Conservation (phyloP, 2,329 filamentous ascomycete genomes). For the Lecanicillium sp. region DNA sequence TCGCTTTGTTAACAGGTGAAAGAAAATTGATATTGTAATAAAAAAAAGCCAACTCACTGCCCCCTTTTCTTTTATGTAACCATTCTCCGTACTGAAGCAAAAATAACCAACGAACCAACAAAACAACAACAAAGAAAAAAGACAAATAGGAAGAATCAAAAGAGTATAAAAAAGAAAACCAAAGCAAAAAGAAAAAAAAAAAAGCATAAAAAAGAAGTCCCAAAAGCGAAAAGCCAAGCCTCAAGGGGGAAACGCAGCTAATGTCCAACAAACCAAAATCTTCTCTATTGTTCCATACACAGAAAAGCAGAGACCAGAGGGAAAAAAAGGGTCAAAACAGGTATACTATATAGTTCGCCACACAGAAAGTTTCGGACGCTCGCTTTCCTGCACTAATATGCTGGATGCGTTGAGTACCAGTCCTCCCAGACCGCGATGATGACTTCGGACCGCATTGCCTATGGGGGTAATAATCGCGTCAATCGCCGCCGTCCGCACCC, state of each 20-base stretch:
- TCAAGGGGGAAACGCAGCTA: not conserved
- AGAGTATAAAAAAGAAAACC: not conserved
- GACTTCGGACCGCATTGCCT: too few species aligned
- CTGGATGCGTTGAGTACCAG: too few species aligned
- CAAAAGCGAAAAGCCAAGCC: not conserved
- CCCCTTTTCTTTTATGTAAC: slow-evolving; percentile 14
- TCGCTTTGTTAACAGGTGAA: not conserved
- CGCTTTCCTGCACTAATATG: too few species aligned
- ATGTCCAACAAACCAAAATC: not conserved
- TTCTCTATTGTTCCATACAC: too few species aligned
- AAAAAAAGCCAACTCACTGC: not conserved
- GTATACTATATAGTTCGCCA: too few species aligned
- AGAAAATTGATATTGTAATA: not conserved
- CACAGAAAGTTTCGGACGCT: too few species aligned
- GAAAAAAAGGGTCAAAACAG: too few species aligned
- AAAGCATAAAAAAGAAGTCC: not conserved
- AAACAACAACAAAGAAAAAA: not conserved
- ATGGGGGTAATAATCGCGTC: too few species aligned
- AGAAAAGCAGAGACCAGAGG: too few species aligned
- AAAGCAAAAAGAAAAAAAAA: not conserved
- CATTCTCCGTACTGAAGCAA: slow-evolving; percentile 11
- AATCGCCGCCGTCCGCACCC: too few species aligned
- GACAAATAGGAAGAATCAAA: not conserved
- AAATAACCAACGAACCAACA: not conserved
- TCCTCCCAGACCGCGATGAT: too few species aligned